Evolutionary conservation across 1,284 basidiomycete species (phyloP), one percentile per base, ranked within the genome.

Genomic region (Cerioporus squamosus): DNA sequence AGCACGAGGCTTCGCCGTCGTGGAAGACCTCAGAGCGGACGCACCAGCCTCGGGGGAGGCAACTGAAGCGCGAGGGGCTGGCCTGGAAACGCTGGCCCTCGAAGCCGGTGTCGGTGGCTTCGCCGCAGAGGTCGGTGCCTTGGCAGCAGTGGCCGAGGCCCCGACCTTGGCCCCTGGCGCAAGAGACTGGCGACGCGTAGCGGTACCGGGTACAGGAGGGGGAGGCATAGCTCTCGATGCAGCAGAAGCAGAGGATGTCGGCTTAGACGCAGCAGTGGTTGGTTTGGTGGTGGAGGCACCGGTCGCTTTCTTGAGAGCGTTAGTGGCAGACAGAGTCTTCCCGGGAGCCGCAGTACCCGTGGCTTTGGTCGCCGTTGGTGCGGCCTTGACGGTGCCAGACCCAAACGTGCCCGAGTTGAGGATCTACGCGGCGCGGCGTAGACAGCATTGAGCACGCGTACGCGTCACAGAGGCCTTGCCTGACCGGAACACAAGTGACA

Each of bases 351-450:
- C 67, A 39, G 77, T 40, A 7, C 8, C 33, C 45, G 79, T 75
- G 67, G 83, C 79, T 57, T 72, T 77, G 38, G 73, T 66, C 31
- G 68, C 63, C 55, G 81, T 66, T 59, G 79, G 71, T 51, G 78
- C 70, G 63, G 81, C 65, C 72, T 86, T 90, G 53, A 80, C 75
- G 59, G 78, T 66, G 60, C 85, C 84, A 68, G 81, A 68, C 62
- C 86, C 84, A 77, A 88, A 87, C 63, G 86, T 88, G 65, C 87
- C 84, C 59, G 86, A 84, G 72, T 76, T 85, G 65, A 88, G 77
- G 60, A 88, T 80, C 89, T 91, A 70, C 44, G 48, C 53, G 52
- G 46, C 18, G 48, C 24, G 29, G 17, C 10, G 51, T 40, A 46
- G 24, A 47, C 39, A 59, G 42, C 38, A 57, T 46, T 55, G 23